Evolutionary conservation across 139 green algal species (phyloP).

Genomic region (Deuterostichococcus epilithicus): DNA sequence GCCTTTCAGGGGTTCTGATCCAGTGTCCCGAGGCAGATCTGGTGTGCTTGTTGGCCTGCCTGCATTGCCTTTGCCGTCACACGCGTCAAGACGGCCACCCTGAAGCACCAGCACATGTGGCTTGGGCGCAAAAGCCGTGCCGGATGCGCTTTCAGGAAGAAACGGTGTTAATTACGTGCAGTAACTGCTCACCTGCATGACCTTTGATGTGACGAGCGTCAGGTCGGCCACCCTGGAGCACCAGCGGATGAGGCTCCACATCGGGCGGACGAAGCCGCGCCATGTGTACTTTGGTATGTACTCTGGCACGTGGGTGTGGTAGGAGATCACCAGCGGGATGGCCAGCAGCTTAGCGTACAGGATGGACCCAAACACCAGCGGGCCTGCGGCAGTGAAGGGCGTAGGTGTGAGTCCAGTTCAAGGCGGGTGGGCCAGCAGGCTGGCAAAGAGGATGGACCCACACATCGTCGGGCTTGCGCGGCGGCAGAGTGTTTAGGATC

Average conservation of each 20-base stretch:
- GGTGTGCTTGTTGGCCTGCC: no score
- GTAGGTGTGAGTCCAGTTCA: slow-evolving; percentile 16
- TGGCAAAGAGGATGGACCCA: slow-evolving; percentile 12
- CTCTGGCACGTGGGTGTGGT: slow-evolving; percentile 95
- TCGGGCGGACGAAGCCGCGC: slow-evolving; percentile 1
- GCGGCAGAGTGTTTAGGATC: background rate
- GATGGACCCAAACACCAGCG: slow-evolving; percentile 76
- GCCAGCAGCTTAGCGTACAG: slow-evolving; percentile 83
- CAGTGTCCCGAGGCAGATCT: no score
- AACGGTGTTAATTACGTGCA: no score
- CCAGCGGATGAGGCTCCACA: slow-evolving; percentile 22
- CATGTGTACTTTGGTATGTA: slow-evolving; percentile 68
- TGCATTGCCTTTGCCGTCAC: slow-evolving; percentile 19
- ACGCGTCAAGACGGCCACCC: slow-evolving; percentile 9
- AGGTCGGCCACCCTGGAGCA: slow-evolving; percentile 9
- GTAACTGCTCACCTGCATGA: slow-evolving; percentile 18
- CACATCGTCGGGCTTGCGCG: slow-evolving; percentile 5
- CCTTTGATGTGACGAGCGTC: slow-evolving; percentile 18
- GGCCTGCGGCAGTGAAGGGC: slow-evolving; percentile 1
- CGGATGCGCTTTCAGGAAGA: slow-evolving; percentile 19
- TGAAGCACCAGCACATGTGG: slow-evolving; percentile 12
- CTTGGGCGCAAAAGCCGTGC: slow-evolving; percentile 1
- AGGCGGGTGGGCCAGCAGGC: slow-evolving; percentile 7
- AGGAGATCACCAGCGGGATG: slow-evolving; percentile 82
- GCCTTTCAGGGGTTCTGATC: no score